phyloP scores from a whole-genome alignment of 2,329 filamentous ascomycete species.

The Trichophyton mentagrophytes region DNA sequence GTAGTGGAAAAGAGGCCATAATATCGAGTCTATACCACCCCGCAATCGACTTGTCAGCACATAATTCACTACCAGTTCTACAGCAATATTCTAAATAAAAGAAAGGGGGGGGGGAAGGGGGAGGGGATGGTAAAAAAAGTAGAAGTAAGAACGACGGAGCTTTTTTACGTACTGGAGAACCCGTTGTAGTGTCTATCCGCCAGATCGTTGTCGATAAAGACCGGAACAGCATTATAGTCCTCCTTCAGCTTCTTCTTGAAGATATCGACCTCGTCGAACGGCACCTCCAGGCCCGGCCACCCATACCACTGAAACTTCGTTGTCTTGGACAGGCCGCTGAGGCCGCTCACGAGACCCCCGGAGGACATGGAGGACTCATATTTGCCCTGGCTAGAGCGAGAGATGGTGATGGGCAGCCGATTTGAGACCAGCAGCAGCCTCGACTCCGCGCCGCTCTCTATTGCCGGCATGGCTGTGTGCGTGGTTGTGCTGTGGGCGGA shows the following conservation, averaged over 20 bases:
- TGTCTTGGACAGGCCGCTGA: conserved; percentile 82
- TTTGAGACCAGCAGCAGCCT: conserved; percentile 80
- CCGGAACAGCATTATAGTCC: conserved; percentile 77
- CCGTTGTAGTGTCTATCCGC: conserved; percentile 96
- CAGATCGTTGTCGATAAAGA: conserved; percentile 87
- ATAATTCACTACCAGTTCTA: neutral
- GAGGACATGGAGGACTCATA: conserved; percentile 96
- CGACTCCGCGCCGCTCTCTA: conserved; percentile 26
- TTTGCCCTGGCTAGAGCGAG: conserved; percentile 77
- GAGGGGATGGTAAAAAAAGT: neutral
- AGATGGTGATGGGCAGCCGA: conserved; percentile 90
- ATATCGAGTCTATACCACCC: conserved; percentile 63
- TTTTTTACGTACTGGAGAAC: conserved; percentile 70
- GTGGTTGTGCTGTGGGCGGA: neutral
- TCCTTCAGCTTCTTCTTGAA: conserved; percentile 70
- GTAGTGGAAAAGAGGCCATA: conserved; percentile 98
- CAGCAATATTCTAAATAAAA: neutral
- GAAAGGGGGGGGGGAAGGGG: too few species aligned
- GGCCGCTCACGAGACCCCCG: conserved; percentile 82
- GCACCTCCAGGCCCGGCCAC: conserved; percentile 88
- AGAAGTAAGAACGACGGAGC: neutral
- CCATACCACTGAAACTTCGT: conserved; percentile 98
- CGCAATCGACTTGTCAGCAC: neutral
- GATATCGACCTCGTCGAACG: conserved; percentile 62
- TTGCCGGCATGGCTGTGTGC: conserved; percentile 22